Evolutionary conservation across 306 rosid species (phyloP).

Genomic region (Oxytropis ochrocephala): DNA sequence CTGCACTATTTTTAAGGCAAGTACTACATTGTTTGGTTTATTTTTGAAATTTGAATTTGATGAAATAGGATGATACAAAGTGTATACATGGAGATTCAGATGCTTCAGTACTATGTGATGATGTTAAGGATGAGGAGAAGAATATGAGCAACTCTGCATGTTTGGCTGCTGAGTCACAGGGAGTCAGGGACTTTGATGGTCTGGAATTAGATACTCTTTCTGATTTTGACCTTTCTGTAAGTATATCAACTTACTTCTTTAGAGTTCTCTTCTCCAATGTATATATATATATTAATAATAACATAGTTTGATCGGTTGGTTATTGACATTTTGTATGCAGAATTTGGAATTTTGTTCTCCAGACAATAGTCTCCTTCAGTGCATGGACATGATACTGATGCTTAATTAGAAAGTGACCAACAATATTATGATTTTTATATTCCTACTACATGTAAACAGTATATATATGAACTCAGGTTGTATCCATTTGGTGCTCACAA

Average conservation of each 20-base stretch:
- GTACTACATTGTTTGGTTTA: background rate
- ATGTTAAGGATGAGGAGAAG: conserved; percentile 20
- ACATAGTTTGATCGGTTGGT: background rate
- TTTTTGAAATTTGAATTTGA: background rate
- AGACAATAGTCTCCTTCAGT: conserved; percentile 44
- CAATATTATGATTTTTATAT: background rate
- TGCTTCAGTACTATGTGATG: conserved; percentile 21
- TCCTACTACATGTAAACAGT: background rate
- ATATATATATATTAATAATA: background rate
- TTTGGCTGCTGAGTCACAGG: conserved; percentile 69
- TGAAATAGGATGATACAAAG: conserved; percentile 43
- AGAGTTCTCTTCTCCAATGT: background rate
- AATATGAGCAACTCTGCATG: conserved; percentile 28
- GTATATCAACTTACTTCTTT: conserved; percentile 20
- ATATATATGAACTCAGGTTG: too few relatives aligned
- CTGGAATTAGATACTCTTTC: conserved; percentile 45
- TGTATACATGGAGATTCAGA: conserved; percentile 8
- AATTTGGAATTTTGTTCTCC: conserved; percentile 58
- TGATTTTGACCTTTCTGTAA: conserved; percentile 67
- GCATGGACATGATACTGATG: conserved; percentile 36
- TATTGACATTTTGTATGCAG: conserved; percentile 28
- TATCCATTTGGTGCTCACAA: too few relatives aligned
- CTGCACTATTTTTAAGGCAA: background rate
- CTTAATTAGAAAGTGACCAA: background rate
- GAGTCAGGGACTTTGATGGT: conserved; percentile 25